Evolutionary conservation across 83 land plant species (phyloP), one percentile per base, ranked within the genome.

Genomic region (Isoetes engelmannii): DNA sequence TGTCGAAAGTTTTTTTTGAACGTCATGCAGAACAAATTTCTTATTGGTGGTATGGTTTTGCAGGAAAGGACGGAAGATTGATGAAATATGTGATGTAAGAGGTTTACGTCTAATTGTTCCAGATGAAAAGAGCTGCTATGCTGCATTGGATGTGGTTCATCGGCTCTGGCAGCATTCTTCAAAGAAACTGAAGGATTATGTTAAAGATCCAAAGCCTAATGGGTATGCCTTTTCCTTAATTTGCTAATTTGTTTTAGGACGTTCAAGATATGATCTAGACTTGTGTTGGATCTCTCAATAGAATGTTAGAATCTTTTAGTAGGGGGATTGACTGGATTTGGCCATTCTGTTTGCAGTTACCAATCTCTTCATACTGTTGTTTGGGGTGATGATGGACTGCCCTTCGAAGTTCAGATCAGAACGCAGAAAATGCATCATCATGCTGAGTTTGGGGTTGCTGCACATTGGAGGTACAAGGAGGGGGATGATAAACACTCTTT

Each of bases 391-490:
- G 92, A 81, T 67, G 81, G 73, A 71, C 80, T 77, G 42, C 98
- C 96, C 4, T 65, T 93, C 75, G 98, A 93, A 73, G 85, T 93
- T 72, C 98, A 93, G 57, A 90, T 93, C 12, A 69, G 98, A 37
- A 93, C 98, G 6, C 86, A 72, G 65, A 85, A 85, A 64, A 93
- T 93, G 98, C 98, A 93, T 75, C 75, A 76, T 18, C 92, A 90
- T 47, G 98, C 97, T 48, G 98, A 93, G 57, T 90, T 72, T 77
- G 98, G 98, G 44, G 72, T 90, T 69, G 98, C 97, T 57, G 96
- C 98, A 59, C 98, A 93, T 45, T 93, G 98, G 98, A 80, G 92
- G 59, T 93, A 93, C 76, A 93, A 93, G 73, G 98, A 93, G 54
- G 90, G 84, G 28, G 81, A 85, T 64, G 76, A 81, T 45, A 63